Conservation (phyloP, 257 asterid species). For the Solanum appendiculatum region DNA sequence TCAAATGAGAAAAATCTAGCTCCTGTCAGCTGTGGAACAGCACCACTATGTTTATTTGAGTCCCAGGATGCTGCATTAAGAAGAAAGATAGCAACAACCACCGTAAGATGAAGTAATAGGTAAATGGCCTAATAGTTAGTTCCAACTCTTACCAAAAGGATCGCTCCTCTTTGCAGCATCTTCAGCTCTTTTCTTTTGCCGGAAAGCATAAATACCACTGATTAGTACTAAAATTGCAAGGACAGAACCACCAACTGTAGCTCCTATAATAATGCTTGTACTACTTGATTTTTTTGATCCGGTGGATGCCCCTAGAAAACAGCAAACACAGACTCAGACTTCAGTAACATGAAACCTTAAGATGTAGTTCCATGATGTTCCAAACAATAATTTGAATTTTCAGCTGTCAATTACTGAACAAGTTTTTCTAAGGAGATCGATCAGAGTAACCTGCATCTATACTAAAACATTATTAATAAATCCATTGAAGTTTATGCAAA, state of each 20-base stretch:
- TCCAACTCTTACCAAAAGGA: constrained; percentile 60
- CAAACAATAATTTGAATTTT: too few species aligned
- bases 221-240: constrained; percentile 38
- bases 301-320: constrained; percentile 14
- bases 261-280: constrained; percentile 45
- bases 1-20: constrained; percentile 60
- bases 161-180: constrained; percentile 46
- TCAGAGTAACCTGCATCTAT: too few species aligned
- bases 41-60: constrained; percentile 45
- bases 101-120: not conserved
- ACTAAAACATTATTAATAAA: too few species aligned
- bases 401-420: too few species aligned
- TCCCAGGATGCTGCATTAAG: constrained; percentile 66
- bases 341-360: too few species aligned
- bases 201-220: constrained; percentile 63
- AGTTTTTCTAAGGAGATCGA: too few species aligned
- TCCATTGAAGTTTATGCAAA: too few species aligned
- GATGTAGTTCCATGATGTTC: too few species aligned
- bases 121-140: not conserved
- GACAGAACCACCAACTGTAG: constrained; percentile 50
- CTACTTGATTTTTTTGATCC: constrained; percentile 27
- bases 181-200: constrained; percentile 64
- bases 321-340: not conserved
- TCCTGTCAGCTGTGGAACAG: constrained; percentile 70
- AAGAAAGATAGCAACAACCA: constrained; percentile 1